phyloP scores from a whole-genome alignment of 805 yeast species.

The Saturnispora kantuleensis region DNA sequence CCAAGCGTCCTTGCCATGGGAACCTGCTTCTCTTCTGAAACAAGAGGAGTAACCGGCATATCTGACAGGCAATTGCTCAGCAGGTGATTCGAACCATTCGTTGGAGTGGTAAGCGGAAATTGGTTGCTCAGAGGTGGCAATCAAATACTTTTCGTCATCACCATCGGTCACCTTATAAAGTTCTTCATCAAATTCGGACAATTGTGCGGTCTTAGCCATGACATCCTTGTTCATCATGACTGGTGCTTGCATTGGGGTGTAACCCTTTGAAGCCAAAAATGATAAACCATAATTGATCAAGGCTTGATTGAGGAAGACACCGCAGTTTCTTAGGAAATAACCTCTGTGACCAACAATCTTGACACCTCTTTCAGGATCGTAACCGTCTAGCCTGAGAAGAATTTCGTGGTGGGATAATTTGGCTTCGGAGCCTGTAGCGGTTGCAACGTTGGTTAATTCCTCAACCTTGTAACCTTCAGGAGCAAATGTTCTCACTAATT shows the following conservation, averaged over 20 bases:
- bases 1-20: constrained; percentile 99
- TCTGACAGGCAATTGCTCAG: constrained; percentile 91
- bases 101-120: constrained; percentile 94
- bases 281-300: constrained; percentile 90
- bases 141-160: constrained; percentile 92
- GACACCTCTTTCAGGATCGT: constrained; percentile 98
- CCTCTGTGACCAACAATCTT: constrained; percentile 98
- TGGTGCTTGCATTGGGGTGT: constrained; percentile 92
- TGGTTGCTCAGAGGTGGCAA: constrained; percentile 99
- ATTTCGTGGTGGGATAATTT: constrained; percentile 91
- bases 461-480: constrained; percentile 51
- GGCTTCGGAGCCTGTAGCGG: constrained; percentile 71
- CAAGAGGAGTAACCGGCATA: constrained; percentile 98
- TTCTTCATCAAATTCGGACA: constrained; percentile 96
- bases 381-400: constrained; percentile 88
- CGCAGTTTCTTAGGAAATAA: constrained; percentile 86
- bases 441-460: constrained; percentile 53
- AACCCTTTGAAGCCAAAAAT: constrained; percentile 65
- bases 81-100: constrained; percentile 98
- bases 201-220: constrained; percentile 98
- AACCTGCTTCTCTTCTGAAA: constrained; percentile 99
- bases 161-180: constrained; percentile 95
- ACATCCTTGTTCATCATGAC: constrained; percentile 99
- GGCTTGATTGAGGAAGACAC: constrained; percentile 97
- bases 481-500: constrained; percentile 76